phyloP scores from a whole-genome alignment of 257 asterid genomes.

The Dorcoceras hygrometricum region DNA sequence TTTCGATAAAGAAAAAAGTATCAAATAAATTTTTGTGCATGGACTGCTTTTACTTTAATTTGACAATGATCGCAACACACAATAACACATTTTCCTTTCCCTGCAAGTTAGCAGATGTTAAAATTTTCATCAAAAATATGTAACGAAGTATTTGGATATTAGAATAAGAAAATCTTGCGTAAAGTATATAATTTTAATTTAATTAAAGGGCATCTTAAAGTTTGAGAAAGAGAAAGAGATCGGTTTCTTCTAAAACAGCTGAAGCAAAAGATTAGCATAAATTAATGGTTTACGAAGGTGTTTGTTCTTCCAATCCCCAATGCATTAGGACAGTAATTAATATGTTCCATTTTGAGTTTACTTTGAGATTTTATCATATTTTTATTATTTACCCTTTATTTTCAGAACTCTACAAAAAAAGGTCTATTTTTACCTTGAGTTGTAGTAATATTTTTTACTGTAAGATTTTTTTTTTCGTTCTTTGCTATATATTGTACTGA shows the following conservation, averaged over 20 bases:
- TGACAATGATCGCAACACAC: conserved; percentile 1
- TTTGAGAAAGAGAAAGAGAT: conserved; percentile 5
- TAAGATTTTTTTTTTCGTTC: too few species aligned
- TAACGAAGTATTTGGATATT: not conserved
- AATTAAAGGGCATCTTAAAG: conserved; percentile 21
- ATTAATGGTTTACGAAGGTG: not conserved
- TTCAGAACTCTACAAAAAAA: too few species aligned
- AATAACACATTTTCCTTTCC: not conserved
- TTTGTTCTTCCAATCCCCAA: too few species aligned
- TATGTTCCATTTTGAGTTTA: too few species aligned
- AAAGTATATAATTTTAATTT: conserved; percentile 12
- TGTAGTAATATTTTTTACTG: too few species aligned
- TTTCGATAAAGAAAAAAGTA: conserved; percentile 13
- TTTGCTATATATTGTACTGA: too few species aligned
- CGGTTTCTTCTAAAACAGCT: conserved; percentile 19
- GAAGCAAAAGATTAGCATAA: conserved; percentile 19
- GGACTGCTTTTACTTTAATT: not conserved
- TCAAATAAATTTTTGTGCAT: conserved; percentile 12
- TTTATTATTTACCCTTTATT: too few species aligned
- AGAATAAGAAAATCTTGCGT: not conserved
- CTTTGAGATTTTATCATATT: too few species aligned
- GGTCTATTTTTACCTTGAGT: too few species aligned
- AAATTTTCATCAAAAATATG: too few species aligned
- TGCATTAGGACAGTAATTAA: too few species aligned
- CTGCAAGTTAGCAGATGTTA: not conserved